These are phyloP conservation scores for Sarcodon aspratus DNA, from an alignment of 768 basidiomycete genomes.

Conservation along the genomic window DNA sequence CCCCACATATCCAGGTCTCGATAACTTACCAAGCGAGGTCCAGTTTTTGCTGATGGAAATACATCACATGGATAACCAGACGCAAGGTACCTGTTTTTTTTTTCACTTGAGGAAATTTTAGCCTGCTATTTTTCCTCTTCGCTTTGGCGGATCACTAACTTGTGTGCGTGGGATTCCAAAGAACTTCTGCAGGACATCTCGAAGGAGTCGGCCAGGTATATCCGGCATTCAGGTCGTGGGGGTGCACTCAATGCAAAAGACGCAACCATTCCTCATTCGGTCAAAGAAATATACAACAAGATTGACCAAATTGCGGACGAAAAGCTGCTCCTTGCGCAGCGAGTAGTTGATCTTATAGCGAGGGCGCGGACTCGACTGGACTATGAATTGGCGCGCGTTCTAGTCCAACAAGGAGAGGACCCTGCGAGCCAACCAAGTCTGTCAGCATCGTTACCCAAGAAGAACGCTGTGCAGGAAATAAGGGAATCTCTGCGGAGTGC, in stretches of 20 bases:
- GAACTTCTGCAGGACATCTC: constrained; percentile 33
- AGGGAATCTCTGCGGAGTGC: constrained; percentile 27
- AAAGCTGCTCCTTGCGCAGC: constrained; percentile 30
- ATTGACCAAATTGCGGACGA: constrained; percentile 25
- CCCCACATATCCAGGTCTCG: constrained; percentile 24
- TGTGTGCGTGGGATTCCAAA: constrained; percentile 6
- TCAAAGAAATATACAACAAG: constrained; percentile 17
- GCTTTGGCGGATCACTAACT: neutral
- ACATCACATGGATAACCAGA: constrained; percentile 28
- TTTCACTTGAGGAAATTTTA: neutral
- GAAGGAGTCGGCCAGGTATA: constrained; percentile 30
- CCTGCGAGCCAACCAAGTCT: constrained; percentile 18
- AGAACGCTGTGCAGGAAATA: constrained; percentile 28
- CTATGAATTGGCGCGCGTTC: constrained; percentile 30
- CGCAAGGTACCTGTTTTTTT: constrained; percentile 24
- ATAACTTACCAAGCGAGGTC: constrained; percentile 38
- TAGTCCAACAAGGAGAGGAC: constrained; percentile 33
- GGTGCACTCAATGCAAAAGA: constrained; percentile 20
- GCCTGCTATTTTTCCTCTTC: neutral
- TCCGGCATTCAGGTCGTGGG: constrained; percentile 28
- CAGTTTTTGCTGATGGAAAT: constrained; percentile 38
- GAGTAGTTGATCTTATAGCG: constrained; percentile 31
- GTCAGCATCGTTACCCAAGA: constrained; percentile 13
- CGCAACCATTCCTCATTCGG: constrained; percentile 22
- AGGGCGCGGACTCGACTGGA: constrained; percentile 37